Conservation (phyloP, 805 yeast genomes). For the Monosporozyma servazzii region DNA sequence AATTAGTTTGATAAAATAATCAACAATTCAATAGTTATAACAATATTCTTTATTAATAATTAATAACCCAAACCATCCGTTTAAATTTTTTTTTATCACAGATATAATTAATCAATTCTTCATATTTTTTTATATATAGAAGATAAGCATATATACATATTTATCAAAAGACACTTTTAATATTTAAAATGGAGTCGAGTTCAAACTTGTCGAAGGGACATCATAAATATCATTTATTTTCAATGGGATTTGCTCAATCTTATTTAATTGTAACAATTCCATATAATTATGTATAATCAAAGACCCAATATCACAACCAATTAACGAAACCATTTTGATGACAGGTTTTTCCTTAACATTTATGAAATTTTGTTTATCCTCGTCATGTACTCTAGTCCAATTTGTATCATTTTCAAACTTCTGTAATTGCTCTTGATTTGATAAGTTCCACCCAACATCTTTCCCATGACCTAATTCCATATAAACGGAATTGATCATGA, state of each 20-base stretch:
- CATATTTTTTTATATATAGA: no score
- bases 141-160: neutral
- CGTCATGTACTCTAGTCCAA: slow-evolving; percentile 22
- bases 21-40: neutral
- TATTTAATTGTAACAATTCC: slow-evolving; percentile 11
- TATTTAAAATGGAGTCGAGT: slow-evolving; percentile 2
- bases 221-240: neutral
- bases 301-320: slow-evolving; percentile 35
- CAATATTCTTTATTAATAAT: slow-evolving; percentile 1
- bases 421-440: slow-evolving; percentile 9
- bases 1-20: slow-evolving; percentile 15
- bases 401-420: slow-evolving; percentile 24
- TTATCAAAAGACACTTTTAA: neutral
- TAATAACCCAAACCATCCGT: neutral
- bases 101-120: neutral
- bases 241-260: neutral
- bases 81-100: neutral
- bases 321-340: slow-evolving; percentile 29
- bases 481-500: slow-evolving; percentile 22
- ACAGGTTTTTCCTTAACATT: slow-evolving; percentile 9
- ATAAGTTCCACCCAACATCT: slow-evolving; percentile 3
- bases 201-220: neutral
- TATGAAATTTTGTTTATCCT: slow-evolving; percentile 14
- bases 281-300: slow-evolving; percentile 34
- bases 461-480: slow-evolving; percentile 20